phyloP scores from a whole-genome alignment of 805 yeast species.

The Yarrowia osloensis region DNA sequence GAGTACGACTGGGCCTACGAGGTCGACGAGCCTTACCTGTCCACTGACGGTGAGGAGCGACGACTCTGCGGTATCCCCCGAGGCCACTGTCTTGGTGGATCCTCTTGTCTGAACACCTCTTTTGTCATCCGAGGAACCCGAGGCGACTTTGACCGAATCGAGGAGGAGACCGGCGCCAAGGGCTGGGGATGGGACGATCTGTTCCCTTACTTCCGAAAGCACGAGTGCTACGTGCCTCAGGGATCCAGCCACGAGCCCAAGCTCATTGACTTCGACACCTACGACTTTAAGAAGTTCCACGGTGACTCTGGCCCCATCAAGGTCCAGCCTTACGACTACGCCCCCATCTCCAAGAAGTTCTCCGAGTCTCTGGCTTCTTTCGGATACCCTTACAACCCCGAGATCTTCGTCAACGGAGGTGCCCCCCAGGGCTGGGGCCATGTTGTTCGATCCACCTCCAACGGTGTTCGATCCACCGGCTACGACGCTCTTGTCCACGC shows the following conservation, averaged over 20 bases:
- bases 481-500: slow-evolving; percentile 30
- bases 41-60: slow-evolving; percentile 40
- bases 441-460: slow-evolving; percentile 26
- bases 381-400: slow-evolving; percentile 30
- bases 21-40: slow-evolving; percentile 41
- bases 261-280: slow-evolving; percentile 20
- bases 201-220: slow-evolving; percentile 39
- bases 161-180: slow-evolving; percentile 39
- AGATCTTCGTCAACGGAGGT: slow-evolving; percentile 30
- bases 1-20: slow-evolving; percentile 43
- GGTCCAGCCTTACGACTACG: slow-evolving; percentile 30
- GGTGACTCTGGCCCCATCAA: slow-evolving; percentile 31
- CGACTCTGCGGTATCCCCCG: slow-evolving; percentile 38
- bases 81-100: slow-evolving; percentile 43
- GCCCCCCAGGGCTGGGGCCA: slow-evolving; percentile 31
- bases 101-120: slow-evolving; percentile 43
- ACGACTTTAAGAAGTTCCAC: slow-evolving; percentile 31
- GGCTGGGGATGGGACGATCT: slow-evolving; percentile 42
- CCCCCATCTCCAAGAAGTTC: slow-evolving; percentile 29
- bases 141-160: slow-evolving; percentile 41
- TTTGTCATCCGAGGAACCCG: slow-evolving; percentile 42
- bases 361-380: slow-evolving; percentile 28
- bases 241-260: slow-evolving; percentile 27
- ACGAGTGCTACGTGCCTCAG: slow-evolving; percentile 35
- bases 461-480: slow-evolving; percentile 29